These are phyloP conservation scores for Aegilops speltoides DNA, from an alignment of 176 grass and related monocot species.

Conservation along the genomic window DNA sequence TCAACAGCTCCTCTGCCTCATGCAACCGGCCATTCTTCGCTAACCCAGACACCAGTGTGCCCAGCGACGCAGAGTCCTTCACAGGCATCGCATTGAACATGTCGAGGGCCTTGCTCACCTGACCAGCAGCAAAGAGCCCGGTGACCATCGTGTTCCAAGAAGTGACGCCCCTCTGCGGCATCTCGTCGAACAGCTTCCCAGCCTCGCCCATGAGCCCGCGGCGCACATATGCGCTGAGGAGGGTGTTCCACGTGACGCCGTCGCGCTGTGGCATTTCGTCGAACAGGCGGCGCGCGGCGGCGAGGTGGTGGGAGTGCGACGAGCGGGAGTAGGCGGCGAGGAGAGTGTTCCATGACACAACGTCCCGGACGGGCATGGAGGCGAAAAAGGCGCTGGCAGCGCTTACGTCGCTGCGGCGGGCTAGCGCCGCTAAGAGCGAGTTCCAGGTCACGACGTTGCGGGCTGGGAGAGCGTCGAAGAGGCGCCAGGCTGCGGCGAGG, in stretches of 20 bases:
- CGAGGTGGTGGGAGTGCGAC: slow-evolving; percentile 28
- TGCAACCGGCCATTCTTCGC: slow-evolving; percentile 38
- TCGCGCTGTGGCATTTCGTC: slow-evolving; percentile 58
- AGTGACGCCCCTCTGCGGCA: slow-evolving; percentile 39
- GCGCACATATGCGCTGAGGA: slow-evolving; percentile 45
- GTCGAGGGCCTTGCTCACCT: slow-evolving; percentile 41
- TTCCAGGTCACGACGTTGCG: slow-evolving; percentile 75
- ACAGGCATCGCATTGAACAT: slow-evolving; percentile 55
- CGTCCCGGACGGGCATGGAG: slow-evolving; percentile 50
- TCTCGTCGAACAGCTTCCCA: slow-evolving; percentile 45
- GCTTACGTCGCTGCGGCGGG: slow-evolving; percentile 30
- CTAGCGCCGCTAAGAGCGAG: slow-evolving; percentile 51
- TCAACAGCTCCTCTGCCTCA: slow-evolving; percentile 50
- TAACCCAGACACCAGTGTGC: slow-evolving; percentile 46
- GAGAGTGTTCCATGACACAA: slow-evolving; percentile 67
- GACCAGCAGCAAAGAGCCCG: slow-evolving; percentile 43
- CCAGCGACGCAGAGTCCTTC: slow-evolving; percentile 44
- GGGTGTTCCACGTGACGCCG: slow-evolving; percentile 63
- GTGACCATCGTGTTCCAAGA: slow-evolving; percentile 75
- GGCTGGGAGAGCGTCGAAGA: slow-evolving; percentile 62
- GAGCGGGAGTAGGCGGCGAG: slow-evolving; percentile 43
- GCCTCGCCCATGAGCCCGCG: slow-evolving; percentile 51
- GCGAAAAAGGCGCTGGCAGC: slow-evolving; percentile 47
- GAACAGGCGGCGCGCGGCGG: slow-evolving; percentile 48
- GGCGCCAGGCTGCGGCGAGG: slow-evolving; percentile 43